These are phyloP conservation scores for Ettlia oleoabundans DNA, from an alignment of 139 green algal species.

Conservation along the genomic window DNA sequence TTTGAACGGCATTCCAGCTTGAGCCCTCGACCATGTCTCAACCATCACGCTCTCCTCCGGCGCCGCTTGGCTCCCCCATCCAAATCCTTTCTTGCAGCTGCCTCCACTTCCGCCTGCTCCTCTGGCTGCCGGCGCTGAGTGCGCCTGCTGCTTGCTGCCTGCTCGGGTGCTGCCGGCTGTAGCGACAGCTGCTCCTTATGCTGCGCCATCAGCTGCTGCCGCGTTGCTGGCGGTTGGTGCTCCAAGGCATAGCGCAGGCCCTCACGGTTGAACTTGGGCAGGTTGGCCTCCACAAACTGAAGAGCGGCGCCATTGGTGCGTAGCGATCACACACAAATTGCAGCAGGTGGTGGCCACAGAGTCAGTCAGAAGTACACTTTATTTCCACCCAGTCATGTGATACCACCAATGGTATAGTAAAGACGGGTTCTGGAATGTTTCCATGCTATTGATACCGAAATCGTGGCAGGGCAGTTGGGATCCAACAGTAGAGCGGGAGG, in stretches of 20 bases:
- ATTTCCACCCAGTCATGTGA: no score
- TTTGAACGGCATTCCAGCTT: no score
- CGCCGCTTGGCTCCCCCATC: background rate
- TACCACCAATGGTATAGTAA: no score
- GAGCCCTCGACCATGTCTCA: no score
- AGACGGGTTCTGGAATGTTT: no score
- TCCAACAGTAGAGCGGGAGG: no score
- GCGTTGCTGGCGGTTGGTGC: conserved; percentile 10
- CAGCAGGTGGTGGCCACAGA: no score
- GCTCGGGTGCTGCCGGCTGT: background rate
- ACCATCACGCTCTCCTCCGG: background rate
- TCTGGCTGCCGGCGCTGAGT: background rate
- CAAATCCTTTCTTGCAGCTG: background rate
- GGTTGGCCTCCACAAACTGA: conserved; percentile 9
- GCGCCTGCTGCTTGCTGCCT: background rate
- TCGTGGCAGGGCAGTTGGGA: no score
- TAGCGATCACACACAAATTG: no score
- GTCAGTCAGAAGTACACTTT: no score
- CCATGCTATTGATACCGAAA: no score
- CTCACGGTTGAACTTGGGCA: conserved; percentile 25
- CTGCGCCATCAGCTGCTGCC: background rate
- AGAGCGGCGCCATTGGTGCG: background rate
- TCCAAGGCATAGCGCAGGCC: conserved; percentile 38
- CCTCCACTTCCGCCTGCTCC: background rate
- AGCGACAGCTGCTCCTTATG: conserved; percentile 8